Conservation (phyloP, 768 basidiomycete genomes). For the Asterophora lycoperdoides region DNA sequence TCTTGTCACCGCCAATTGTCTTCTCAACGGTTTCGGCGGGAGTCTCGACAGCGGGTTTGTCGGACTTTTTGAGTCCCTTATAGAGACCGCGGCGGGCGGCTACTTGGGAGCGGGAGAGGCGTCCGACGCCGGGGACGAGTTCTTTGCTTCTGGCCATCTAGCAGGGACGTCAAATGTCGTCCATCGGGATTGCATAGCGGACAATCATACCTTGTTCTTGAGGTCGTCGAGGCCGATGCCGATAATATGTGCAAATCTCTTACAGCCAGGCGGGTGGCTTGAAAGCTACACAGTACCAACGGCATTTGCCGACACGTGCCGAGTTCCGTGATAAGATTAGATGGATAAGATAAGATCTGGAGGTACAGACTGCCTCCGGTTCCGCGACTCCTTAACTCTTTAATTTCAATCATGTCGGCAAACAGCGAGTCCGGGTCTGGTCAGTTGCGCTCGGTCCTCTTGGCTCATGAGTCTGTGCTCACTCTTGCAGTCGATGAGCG, state of each 20-base stretch:
- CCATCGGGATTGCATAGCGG: slow-evolving; percentile 3
- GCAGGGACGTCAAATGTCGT: slow-evolving; percentile 13
- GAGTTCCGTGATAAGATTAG: slow-evolving; percentile 22
- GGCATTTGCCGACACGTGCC: slow-evolving; percentile 30
- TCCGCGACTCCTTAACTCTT: background rate
- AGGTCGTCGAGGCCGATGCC: slow-evolving; percentile 49
- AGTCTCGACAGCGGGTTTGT: slow-evolving; percentile 57
- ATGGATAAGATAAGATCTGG: slow-evolving; percentile 15
- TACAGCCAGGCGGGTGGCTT: slow-evolving; percentile 35
- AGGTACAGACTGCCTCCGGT: background rate
- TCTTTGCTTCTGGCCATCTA: slow-evolving; percentile 85
- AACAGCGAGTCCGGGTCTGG: slow-evolving; percentile 1
- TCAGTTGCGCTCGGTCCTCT: slow-evolving; percentile 1
- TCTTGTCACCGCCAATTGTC: slow-evolving; percentile 83
- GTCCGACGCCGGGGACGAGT: slow-evolving; percentile 76
- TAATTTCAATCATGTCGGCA: slow-evolving; percentile 8
- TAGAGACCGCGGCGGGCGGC: slow-evolving; percentile 75
- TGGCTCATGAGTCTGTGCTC: background rate
- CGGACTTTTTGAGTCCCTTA: slow-evolving; percentile 81
- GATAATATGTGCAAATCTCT: slow-evolving; percentile 34
- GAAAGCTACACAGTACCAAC: slow-evolving; percentile 41
- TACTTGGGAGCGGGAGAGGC: slow-evolving; percentile 80
- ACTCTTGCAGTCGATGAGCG: slow-evolving; percentile 43
- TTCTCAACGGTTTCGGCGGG: slow-evolving; percentile 69
- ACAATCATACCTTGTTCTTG: slow-evolving; percentile 44